Base-by-base conservation (phyloP, 495 filamentous ascomycete genomes). In the Penicillium maclennaniae region DNA sequence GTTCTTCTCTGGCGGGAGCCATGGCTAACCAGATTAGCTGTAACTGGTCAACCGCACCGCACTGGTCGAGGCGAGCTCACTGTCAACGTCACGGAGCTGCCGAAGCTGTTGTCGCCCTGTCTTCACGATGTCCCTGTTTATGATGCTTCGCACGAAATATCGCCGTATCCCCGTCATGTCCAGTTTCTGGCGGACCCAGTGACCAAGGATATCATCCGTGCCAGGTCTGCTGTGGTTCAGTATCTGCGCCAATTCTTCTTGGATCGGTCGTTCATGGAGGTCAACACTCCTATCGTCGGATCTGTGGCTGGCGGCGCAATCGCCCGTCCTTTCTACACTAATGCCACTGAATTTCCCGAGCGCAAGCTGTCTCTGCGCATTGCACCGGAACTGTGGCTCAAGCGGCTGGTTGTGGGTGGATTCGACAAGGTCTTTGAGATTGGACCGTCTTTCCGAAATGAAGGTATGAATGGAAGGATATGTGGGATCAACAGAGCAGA, bases 361-460 rank as follows among this genome's bases (percentile, higher is more conserved):
- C 84, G 80, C 38, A 69, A 81, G 53, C 70, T 98, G 17, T 79
- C 87, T 10, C 71, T 97, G 52, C 73, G 90, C 38, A 91, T 97
- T 56, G 95, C 93, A 2, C 93, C 95, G 6, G 93, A 98, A 71
- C 73, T 98, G 14, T 97, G 89, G 88, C 77, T 98, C 57, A 98
- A 98, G 76, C 81, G 91, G 53, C 73, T 98, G 54, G 82, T 97
- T 7, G 81, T 97, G 6, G 92, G 91, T 44, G 92, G 91, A n/a
- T 86, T 97, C 58, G 86, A 90, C 55, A 79, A 79, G 48, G 81
- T 98, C 26, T 98, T 93, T 65, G 93, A 98, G 73, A 89, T 98
- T 59, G 93, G 95, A 19, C 84, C 87, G 28, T 87, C 87, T 26
- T 98, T 98, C 69, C 84, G 93, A 40, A 97, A 98, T 71, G 93